Evolutionary conservation across 129 eudicot species (phyloP).

Genomic region (Lactuca sativa): DNA sequence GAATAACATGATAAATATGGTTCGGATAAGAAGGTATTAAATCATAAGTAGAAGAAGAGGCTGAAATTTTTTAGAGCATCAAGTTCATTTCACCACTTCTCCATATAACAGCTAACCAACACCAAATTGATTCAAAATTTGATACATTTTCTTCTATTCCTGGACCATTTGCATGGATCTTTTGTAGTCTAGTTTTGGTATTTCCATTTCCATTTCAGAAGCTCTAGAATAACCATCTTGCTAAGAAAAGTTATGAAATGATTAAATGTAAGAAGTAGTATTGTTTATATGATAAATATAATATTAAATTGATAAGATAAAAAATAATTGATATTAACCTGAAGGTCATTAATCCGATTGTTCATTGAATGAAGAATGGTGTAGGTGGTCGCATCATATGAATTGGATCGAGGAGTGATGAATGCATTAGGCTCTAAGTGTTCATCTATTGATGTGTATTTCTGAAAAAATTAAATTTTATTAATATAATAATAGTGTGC

Average conservation of each 20-base stretch:
- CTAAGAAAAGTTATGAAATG: conserved; percentile 26
- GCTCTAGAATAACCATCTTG: conserved; percentile 82
- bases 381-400: conserved; percentile 37
- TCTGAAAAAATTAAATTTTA: conserved; percentile 32
- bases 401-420: conserved; percentile 31
- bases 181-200: conserved; percentile 53
- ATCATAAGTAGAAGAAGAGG: conserved; percentile 2
- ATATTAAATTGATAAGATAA: too few relatives aligned
- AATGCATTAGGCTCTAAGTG: conserved; percentile 47
- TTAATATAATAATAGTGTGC: too few relatives aligned
- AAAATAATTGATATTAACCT: conserved; percentile 35
- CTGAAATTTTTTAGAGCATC: conserved; percentile 20
- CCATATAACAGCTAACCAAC: conserved; percentile 63
- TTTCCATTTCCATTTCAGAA: conserved; percentile 74
- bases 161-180: conserved; percentile 67
- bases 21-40: neutral
- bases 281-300: too few relatives aligned
- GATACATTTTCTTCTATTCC: conserved; percentile 82
- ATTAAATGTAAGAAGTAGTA: too few relatives aligned
- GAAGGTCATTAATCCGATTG: conserved; percentile 73
- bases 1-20: neutral
- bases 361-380: conserved; percentile 51
- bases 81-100: conserved; percentile 21
- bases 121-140: conserved; percentile 65
- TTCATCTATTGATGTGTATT: conserved; percentile 60